A percentile compares a stretch with the other conserved stretches of the same genome.
These are phyloP conservation scores for Scortechinia acanthostroma DNA, from an alignment of 2,329 filamentous ascomycete species.

Conservation along the genomic window DNA sequence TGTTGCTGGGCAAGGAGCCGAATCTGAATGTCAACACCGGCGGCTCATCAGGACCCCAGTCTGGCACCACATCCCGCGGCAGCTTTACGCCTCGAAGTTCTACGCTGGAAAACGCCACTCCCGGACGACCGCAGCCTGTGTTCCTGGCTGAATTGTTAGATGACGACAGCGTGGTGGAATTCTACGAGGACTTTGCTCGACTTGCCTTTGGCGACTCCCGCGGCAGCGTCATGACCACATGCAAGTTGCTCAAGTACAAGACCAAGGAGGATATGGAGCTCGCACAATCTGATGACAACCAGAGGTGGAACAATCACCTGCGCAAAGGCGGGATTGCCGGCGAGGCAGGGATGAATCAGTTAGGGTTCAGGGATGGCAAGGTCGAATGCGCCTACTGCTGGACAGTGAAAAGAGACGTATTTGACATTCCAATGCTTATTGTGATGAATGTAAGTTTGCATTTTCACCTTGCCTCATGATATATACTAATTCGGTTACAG, in stretches of 20 bases:
- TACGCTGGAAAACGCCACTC: not conserved
- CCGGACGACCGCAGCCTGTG: slow-evolving; percentile 58
- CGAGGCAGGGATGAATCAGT: slow-evolving; percentile 72
- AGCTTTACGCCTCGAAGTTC: not conserved
- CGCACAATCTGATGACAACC: slow-evolving; percentile 20
- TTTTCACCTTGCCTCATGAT: not conserved
- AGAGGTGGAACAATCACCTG: slow-evolving; percentile 35
- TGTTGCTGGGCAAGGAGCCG: slow-evolving; percentile 77
- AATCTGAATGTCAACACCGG: slow-evolving; percentile 82
- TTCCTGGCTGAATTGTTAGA: slow-evolving; percentile 90
- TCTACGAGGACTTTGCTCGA: slow-evolving; percentile 91
- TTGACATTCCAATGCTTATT: slow-evolving; percentile 97
- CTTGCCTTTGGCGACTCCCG: slow-evolving; percentile 87
- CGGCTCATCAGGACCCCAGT: slow-evolving; percentile 32
- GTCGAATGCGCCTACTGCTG: slow-evolving; percentile 94
- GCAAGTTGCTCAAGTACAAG: slow-evolving; percentile 84
- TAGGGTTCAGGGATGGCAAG: slow-evolving; percentile 75
- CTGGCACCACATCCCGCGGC: slow-evolving; percentile 9
- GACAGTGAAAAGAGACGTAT: slow-evolving; percentile 93
- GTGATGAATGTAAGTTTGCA: slow-evolving; percentile 81
- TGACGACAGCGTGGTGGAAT: slow-evolving; percentile 85
- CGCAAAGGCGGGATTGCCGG: slow-evolving; percentile 50
- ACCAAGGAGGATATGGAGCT: slow-evolving; percentile 52
- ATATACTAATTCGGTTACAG: not conserved
- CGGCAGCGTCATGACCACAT: slow-evolving; percentile 75